phyloP scores from a whole-genome alignment of 495 filamentous ascomycete species.

The Collariella sp. region DNA sequence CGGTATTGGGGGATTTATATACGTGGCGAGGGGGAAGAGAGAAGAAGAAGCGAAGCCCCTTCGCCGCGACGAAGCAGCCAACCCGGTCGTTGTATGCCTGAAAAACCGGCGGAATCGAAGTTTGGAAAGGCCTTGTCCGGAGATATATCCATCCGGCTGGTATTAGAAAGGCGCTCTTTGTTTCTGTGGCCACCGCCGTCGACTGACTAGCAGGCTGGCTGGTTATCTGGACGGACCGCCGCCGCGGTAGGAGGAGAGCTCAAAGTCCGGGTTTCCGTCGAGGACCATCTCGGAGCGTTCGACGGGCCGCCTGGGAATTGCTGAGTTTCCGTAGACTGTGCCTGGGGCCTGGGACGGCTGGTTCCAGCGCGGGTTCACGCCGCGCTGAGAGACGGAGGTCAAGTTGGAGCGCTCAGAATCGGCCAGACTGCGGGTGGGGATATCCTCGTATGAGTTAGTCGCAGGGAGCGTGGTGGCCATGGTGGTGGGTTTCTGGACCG shows the following conservation, averaged over 20 bases:
- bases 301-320: slow-evolving; percentile 31
- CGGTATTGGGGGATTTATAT: slow-evolving; percentile 5
- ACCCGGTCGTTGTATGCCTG: neutral
- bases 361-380: slow-evolving; percentile 81
- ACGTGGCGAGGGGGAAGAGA: neutral
- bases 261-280: slow-evolving; percentile 67
- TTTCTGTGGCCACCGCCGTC: slow-evolving; percentile 26
- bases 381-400: slow-evolving; percentile 76
- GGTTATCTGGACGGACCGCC: slow-evolving; percentile 12
- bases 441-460: slow-evolving; percentile 44
- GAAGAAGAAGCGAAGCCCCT: neutral
- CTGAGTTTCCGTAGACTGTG: slow-evolving; percentile 4
- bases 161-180: slow-evolving; percentile 34
- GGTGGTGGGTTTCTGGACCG: slow-evolving; percentile 22
- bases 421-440: slow-evolving; percentile 62
- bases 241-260: slow-evolving; percentile 40
- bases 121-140: neutral
- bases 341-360: slow-evolving; percentile 30
- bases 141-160: neutral
- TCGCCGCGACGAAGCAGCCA: neutral
- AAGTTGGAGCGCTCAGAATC: slow-evolving; percentile 71
- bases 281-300: slow-evolving; percentile 52
- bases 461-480: slow-evolving; percentile 21
- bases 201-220: no score
- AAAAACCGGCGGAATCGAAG: neutral